Percentiles rank a stretch among this genome's conserved stretches.
Conservation (phyloP, 2,329 filamentous ascomycete species). For the Hymenoscyphus albidus region DNA sequence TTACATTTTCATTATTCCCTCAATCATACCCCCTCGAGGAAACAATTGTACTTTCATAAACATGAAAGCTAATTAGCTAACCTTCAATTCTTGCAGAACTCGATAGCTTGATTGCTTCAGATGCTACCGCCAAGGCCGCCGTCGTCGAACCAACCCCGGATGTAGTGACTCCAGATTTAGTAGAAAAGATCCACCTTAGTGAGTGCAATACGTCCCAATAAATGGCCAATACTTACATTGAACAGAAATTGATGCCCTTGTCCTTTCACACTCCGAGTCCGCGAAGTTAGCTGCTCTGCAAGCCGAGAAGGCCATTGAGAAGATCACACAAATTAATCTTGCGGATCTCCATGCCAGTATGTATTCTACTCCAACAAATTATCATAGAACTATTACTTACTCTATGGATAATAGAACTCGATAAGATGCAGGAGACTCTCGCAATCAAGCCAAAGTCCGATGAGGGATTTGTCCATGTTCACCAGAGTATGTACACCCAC, state of each 20-base stretch:
- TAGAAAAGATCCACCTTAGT: slow-evolving; percentile 5
- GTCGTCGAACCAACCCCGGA: background rate
- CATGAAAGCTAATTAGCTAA: background rate
- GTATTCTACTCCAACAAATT: background rate
- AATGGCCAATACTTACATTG: background rate
- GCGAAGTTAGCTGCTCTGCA: background rate
- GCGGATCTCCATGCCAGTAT: slow-evolving; percentile 12
- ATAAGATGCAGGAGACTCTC: slow-evolving; percentile 10
- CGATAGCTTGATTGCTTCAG: slow-evolving; percentile 1
- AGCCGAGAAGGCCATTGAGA: background rate
- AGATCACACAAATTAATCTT: slow-evolving; percentile 5
- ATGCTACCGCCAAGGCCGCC: background rate
- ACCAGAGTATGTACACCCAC: slow-evolving; percentile 6
- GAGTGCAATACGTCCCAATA: background rate
- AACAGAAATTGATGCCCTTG: slow-evolving; percentile 10
- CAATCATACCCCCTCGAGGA: too few species aligned
- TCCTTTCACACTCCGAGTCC: slow-evolving; percentile 4
- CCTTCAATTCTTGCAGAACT: background rate
- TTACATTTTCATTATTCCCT: too few species aligned
- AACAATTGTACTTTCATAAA: background rate
- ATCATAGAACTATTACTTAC: background rate
- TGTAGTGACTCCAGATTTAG: background rate
- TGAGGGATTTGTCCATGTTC: slow-evolving; percentile 2
- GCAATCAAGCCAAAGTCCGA: slow-evolving; percentile 6
- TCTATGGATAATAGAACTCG: slow-evolving; percentile 5